A percentile compares a stretch with the other conserved stretches of the same genome.
Conservation (phyloP, 768 basidiomycete species). For the Mycena sanguinolenta region DNA sequence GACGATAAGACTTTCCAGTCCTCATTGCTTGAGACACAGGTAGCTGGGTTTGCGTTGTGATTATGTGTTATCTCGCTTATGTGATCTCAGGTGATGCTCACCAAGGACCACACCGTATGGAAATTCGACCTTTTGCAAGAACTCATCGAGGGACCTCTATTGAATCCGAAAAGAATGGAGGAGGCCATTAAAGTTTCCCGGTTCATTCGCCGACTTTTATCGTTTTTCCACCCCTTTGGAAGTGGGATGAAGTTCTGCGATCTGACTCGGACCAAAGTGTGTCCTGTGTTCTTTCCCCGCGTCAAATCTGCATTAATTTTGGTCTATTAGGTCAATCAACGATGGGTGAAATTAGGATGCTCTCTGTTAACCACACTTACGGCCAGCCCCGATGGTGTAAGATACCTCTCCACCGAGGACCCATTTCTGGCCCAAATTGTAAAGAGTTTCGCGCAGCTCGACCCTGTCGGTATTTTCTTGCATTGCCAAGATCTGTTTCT, state of each 20-base stretch:
- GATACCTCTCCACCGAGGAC: constrained; percentile 87
- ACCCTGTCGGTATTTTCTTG: constrained; percentile 72
- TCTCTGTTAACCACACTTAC: constrained; percentile 86
- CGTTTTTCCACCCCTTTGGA: constrained; percentile 93
- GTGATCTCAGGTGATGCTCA: constrained; percentile 78
- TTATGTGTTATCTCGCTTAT: constrained; percentile 22
- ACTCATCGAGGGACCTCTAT: constrained; percentile 90
- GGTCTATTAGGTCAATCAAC: constrained; percentile 73
- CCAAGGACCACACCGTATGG: constrained; percentile 93
- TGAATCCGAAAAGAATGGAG: constrained; percentile 93
- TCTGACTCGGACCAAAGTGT: constrained; percentile 76
- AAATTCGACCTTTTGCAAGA: constrained; percentile 91
- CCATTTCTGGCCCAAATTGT: constrained; percentile 86
- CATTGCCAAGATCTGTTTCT: background rate
- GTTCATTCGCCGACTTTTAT: constrained; percentile 91
- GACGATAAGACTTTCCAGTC: constrained; percentile 94
- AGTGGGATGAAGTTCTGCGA: constrained; percentile 84
- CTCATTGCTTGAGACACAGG: constrained; percentile 88
- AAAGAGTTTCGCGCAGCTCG: constrained; percentile 91
- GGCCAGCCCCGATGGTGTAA: constrained; percentile 84
- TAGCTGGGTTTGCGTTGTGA: constrained; percentile 45
- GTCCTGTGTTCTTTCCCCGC: constrained; percentile 21
- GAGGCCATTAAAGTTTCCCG: constrained; percentile 93
- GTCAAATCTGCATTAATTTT: background rate
- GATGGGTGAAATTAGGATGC: constrained; percentile 91